Percentiles rank a stretch among this genome's conserved stretches.
Conservation (phyloP, 768 basidiomycete genomes). For the Russula emetica region DNA sequence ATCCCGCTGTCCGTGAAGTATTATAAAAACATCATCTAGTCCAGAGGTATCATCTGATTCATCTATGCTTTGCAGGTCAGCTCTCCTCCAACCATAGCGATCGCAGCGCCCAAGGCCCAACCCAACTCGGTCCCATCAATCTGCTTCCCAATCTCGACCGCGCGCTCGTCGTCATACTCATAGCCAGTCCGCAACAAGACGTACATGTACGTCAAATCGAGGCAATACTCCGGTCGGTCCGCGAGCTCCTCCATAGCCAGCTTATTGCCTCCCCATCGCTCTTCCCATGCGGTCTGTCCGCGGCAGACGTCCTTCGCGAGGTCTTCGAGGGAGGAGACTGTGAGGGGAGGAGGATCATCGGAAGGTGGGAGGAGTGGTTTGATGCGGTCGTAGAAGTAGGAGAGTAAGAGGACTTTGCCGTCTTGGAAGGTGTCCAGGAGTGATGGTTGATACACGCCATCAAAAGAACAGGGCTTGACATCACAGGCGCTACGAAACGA, state of each 20-base stretch:
- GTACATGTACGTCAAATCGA: conserved; percentile 96
- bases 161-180: conserved; percentile 69
- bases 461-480: conserved; percentile 92
- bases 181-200: conserved; percentile 83
- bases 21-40: not conserved
- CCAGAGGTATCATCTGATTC: not conserved
- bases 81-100: conserved; percentile 64
- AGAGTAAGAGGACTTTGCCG: conserved; percentile 85
- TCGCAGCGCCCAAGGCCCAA: conserved; percentile 85
- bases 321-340: conserved; percentile 52
- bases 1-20: not conserved
- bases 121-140: conserved; percentile 87
- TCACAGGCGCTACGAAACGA: conserved; percentile 62
- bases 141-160: conserved; percentile 80
- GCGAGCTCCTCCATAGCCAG: conserved; percentile 63
- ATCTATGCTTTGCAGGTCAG: conserved; percentile 47
- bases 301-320: conserved; percentile 71
- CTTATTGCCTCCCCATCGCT: conserved; percentile 44
- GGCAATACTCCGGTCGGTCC: conserved; percentile 88
- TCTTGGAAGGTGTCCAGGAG: conserved; percentile 81
- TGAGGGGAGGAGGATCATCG: conserved; percentile 17
- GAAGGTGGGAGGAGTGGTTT: conserved; percentile 58
- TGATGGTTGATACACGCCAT: conserved; percentile 95
- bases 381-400: conserved; percentile 97
- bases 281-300: conserved; percentile 58